These are phyloP conservation scores for Nothophytophthora sp. DNA, from an alignment of 352 stramenopile species.

Conservation along the genomic window DNA sequence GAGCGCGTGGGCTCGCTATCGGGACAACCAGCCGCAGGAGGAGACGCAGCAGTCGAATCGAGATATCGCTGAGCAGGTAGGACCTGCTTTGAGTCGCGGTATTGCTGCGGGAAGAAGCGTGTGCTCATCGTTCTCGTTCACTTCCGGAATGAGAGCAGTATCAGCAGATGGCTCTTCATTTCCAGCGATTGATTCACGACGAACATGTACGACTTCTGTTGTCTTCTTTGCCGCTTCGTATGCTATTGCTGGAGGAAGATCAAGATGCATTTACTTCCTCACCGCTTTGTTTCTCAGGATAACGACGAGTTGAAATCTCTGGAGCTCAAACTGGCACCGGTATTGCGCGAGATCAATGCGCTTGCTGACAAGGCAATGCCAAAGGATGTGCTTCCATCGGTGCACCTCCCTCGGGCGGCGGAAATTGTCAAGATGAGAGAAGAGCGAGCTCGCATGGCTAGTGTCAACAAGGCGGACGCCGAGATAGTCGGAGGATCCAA, in stretches of 20 bases:
- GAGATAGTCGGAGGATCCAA: background rate
- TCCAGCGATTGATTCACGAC: constrained; percentile 23
- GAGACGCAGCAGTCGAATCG: constrained; percentile 15
- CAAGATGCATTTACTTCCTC: too few relatives aligned
- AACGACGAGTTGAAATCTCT: constrained; percentile 25
- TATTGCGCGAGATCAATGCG: constrained; percentile 23
- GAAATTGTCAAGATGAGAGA: constrained; percentile 27
- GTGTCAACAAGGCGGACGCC: background rate
- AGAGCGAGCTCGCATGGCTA: constrained; percentile 4
- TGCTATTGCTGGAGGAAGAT: background rate
- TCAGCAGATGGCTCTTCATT: constrained; percentile 36
- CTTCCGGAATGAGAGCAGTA: constrained; percentile 21
- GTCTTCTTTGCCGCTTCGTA: background rate
- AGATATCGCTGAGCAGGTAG: constrained; percentile 19
- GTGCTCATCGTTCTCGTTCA: background rate
- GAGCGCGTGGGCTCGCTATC: constrained; percentile 52
- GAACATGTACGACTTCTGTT: background rate
- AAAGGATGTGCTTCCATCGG: background rate
- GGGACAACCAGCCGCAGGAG: constrained; percentile 14
- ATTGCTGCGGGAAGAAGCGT: background rate
- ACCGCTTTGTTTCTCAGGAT: background rate
- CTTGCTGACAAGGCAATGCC: constrained; percentile 3
- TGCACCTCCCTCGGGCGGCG: constrained; percentile 24
- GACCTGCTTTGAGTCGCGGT: background rate
- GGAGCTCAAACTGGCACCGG: constrained; percentile 13